These are phyloP conservation scores for Colletotrichum viniferum DNA, from an alignment of 2,329 filamentous ascomycete genomes.

Conservation along the genomic window DNA sequence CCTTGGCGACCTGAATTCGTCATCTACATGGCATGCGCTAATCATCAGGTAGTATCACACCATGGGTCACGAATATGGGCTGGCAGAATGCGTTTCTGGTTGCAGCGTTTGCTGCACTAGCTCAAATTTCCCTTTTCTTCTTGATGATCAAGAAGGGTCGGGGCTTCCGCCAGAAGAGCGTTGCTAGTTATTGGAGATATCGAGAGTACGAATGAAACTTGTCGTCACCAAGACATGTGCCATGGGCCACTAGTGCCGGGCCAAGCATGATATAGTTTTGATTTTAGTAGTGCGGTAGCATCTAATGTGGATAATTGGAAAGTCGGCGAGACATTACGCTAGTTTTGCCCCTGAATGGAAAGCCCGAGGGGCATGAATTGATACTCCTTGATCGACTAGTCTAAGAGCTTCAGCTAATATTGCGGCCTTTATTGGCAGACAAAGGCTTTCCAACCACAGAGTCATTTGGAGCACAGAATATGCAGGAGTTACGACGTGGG, in stretches of 20 bases:
- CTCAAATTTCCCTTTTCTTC: not conserved
- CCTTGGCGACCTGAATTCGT: not conserved
- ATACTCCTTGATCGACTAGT: not conserved
- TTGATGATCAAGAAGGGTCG: slow-evolving; percentile 3
- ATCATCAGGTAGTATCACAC: not conserved
- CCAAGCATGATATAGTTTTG: not conserved
- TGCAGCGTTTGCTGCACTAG: not conserved
- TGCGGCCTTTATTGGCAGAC: not conserved
- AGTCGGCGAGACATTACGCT: not conserved
- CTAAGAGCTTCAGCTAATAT: accelerated
- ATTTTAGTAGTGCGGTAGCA: not conserved
- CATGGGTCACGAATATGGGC: not conserved
- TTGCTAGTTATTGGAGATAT: not conserved
- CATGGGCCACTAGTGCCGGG: not conserved
- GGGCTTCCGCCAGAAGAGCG: not conserved
- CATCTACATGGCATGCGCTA: not conserved
- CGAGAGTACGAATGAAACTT: not conserved
- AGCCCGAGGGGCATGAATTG: not conserved
- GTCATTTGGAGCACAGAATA: not conserved
- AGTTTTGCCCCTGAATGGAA: not conserved
- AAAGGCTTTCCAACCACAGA: not conserved
- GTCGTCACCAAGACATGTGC: not conserved
- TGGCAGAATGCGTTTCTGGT: not conserved
- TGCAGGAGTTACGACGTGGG: not conserved
- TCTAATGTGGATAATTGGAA: not conserved